Conservation (phyloP, 164 flowering plant species). For the Liriodendron chinense region DNA sequence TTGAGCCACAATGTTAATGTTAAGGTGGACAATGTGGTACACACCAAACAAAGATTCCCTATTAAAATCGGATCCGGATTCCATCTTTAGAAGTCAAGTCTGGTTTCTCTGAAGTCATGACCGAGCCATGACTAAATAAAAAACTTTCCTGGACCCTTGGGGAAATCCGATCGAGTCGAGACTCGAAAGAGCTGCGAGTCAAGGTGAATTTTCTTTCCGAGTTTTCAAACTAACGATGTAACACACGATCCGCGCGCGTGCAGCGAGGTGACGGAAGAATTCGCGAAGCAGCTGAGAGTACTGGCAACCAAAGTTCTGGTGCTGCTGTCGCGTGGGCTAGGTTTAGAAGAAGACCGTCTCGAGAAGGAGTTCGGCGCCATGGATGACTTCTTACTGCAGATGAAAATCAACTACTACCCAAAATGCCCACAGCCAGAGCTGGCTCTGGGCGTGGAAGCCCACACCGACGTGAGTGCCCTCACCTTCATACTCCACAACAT, state of each 20-base stretch:
- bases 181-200: neutral
- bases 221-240: neutral
- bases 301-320: slow-evolving; percentile 56
- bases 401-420: slow-evolving; percentile 96
- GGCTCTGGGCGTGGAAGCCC: slow-evolving; percentile 91
- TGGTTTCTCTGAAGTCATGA: too few species aligned
- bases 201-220: neutral
- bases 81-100: too few species aligned
- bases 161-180: neutral
- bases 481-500: slow-evolving; percentile 94
- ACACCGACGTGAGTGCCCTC: slow-evolving; percentile 84
- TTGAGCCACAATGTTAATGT: too few species aligned
- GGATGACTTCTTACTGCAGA: slow-evolving; percentile 70
- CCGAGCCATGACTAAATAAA: too few species aligned
- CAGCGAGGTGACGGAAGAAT: slow-evolving; percentile 69
- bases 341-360: slow-evolving; percentile 70
- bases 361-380: slow-evolving; percentile 82
- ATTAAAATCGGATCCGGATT: too few species aligned
- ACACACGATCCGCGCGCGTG: neutral
- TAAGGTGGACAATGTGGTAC: too few species aligned
- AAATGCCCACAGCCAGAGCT: slow-evolving; percentile 94
- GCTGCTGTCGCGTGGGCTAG: slow-evolving; percentile 62
- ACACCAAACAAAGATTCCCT: too few species aligned
- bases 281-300: slow-evolving; percentile 52
- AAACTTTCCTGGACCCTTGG: too few species aligned